These are phyloP conservation scores for Kandelia obovata DNA, from an alignment of 345 rosid species.

Conservation along the genomic window DNA sequence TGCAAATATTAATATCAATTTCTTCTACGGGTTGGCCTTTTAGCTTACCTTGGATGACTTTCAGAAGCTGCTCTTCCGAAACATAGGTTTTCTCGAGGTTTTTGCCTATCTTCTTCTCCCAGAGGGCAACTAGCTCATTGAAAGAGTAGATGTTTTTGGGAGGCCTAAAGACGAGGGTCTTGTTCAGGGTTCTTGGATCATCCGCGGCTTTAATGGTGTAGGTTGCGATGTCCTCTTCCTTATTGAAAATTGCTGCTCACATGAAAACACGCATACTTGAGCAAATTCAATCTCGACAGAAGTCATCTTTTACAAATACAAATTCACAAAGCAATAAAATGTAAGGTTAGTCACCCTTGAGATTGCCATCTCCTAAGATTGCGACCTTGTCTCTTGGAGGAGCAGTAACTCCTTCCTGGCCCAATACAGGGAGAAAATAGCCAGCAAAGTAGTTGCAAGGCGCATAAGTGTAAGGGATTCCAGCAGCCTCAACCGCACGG, in stretches of 20 bases:
- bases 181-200: conserved; percentile 38
- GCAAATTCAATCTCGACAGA: not conserved
- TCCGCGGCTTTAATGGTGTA: conserved; percentile 36
- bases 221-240: conserved; percentile 23
- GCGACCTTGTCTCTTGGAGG: conserved; percentile 21
- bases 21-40: not conserved
- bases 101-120: conserved; percentile 36
- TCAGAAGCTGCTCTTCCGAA: conserved; percentile 29
- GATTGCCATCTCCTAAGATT: conserved; percentile 28
- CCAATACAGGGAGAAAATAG: conserved; percentile 9
- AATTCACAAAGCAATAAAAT: no score
- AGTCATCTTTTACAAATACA: no score
- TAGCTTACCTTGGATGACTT: conserved; percentile 28
- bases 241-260: conserved; percentile 16
- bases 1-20: no score
- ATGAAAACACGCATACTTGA: not conserved
- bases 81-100: conserved; percentile 29
- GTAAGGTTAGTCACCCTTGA: conserved; percentile 18
- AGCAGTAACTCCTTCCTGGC: conserved; percentile 11
- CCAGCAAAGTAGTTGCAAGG: conserved; percentile 18
- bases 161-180: conserved; percentile 24
- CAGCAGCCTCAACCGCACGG: conserved; percentile 24
- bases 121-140: conserved; percentile 29
- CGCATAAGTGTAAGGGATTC: conserved; percentile 28
- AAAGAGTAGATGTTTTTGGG: conserved; percentile 22